A percentile compares a stretch with the other conserved stretches of the same genome.
Evolutionary conservation across 2,329 filamentous ascomycete genomes (phyloP).

Genomic region (Sclerotinia borealis): DNA sequence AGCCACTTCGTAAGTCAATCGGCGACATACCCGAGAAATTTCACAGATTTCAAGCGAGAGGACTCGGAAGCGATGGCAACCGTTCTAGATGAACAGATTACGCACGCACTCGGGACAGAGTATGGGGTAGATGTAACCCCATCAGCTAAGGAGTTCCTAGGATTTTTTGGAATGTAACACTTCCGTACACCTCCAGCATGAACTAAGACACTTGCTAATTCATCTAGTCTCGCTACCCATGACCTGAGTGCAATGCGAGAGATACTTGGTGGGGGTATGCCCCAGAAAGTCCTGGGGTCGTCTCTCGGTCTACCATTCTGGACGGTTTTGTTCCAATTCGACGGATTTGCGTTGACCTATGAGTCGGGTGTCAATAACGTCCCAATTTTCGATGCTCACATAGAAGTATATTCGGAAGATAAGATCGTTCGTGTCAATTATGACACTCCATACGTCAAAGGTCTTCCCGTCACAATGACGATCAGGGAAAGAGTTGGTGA

Average conservation of each 20-base stretch:
- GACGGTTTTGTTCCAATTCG: constrained; percentile 41
- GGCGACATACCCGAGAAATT: constrained; percentile 41
- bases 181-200: not conserved
- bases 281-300: constrained; percentile 40
- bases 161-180: constrained; percentile 4
- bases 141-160: constrained; percentile 4
- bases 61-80: constrained; percentile 17
- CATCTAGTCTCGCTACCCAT: constrained; percentile 46
- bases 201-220: constrained; percentile 4
- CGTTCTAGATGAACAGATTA: constrained; percentile 86
- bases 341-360: constrained; percentile 47
- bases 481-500: constrained; percentile 35
- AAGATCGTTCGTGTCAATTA: constrained; percentile 51
- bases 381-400: constrained; percentile 46
- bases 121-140: constrained; percentile 4
- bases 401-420: constrained; percentile 46
- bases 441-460: constrained; percentile 54
- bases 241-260: constrained; percentile 51
- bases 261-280: constrained; percentile 42
- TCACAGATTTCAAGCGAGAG: constrained; percentile 35
- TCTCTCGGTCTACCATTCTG: constrained; percentile 39
- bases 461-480: constrained; percentile 38
- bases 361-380: constrained; percentile 50
- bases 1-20: constrained; percentile 42
- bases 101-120: constrained; percentile 81